Conservation (phyloP, 2,329 filamentous ascomycete species). For the Fusarium austroafricanum region DNA sequence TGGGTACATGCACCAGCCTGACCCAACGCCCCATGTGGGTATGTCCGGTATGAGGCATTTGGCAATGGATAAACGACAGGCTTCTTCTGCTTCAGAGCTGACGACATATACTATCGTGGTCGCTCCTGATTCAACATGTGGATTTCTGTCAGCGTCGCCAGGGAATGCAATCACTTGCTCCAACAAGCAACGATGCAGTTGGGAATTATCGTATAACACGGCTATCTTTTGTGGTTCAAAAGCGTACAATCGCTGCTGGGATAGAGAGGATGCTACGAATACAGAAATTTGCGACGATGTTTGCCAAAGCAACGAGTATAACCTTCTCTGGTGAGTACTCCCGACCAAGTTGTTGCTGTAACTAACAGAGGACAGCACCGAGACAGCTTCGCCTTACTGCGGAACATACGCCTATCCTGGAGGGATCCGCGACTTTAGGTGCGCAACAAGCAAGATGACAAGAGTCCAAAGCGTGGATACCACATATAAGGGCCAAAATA, state of each 20-base stretch:
- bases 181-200: conserved; percentile 12
- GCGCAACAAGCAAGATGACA: conserved; percentile 4
- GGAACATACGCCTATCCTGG: conserved; percentile 21
- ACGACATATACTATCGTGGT: conserved; percentile 18
- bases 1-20: conserved; percentile 12
- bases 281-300: conserved; percentile 25
- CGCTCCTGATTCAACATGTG: conserved; percentile 26
- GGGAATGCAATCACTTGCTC: conserved; percentile 31
- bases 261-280: neutral
- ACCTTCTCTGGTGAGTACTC: conserved; percentile 29
- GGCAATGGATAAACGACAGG: conserved; percentile 12
- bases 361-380: conserved; percentile 8
- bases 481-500: conserved; percentile 13
- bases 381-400: conserved; percentile 22
- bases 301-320: conserved; percentile 29
- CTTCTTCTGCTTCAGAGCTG: neutral
- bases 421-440: conserved; percentile 23
- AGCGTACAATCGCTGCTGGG: conserved; percentile 1
- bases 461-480: conserved; percentile 16
- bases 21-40: conserved; percentile 8
- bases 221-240: conserved; percentile 16
- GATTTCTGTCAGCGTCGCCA: conserved; percentile 27
- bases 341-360: accelerated
- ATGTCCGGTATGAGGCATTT: conserved; percentile 13
- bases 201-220: conserved; percentile 4